These are phyloP conservation scores for Quercus alba DNA, from an alignment of 306 rosid species.

Conservation along the genomic window DNA sequence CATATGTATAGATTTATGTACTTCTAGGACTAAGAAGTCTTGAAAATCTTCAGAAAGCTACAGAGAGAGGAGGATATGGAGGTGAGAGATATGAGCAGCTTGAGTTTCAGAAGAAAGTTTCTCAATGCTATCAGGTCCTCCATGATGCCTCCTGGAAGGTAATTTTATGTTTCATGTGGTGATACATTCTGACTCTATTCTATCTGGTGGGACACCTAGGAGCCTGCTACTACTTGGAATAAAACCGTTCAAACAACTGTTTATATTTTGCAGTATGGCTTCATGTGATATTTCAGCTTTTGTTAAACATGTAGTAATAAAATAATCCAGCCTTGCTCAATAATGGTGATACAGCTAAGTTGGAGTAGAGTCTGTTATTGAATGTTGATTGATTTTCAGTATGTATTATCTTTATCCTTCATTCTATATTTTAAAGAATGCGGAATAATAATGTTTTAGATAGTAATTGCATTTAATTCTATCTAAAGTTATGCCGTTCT, in stretches of 20 bases:
- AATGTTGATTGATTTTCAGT: not conserved
- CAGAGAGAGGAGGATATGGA: constrained; percentile 93
- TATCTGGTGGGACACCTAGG: not conserved
- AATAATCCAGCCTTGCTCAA: not conserved
- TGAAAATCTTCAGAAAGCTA: constrained; percentile 65
- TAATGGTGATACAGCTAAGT: not conserved
- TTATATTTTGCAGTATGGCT: not conserved
- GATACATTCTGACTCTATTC: constrained; percentile 2
- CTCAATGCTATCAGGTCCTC: constrained; percentile 55
- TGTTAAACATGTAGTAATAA: not conserved
- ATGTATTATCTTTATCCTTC: not conserved
- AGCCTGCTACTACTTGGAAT: not conserved
- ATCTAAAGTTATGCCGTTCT: no score
- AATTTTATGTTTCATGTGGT: constrained; percentile 12
- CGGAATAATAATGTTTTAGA: not conserved
- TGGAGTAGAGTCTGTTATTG: not conserved
- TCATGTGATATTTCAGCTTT: not conserved
- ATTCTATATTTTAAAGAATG: not conserved
- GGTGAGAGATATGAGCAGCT: constrained; percentile 90
- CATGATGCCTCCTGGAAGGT: constrained; percentile 78
- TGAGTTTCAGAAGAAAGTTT: constrained; percentile 71
- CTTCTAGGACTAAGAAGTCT: not conserved
- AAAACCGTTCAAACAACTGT: not conserved
- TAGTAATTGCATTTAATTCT: not conserved
- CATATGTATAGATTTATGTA: not conserved